These are phyloP conservation scores for Lotus japonicus DNA, from an alignment of 306 rosid species.

Conservation along the genomic window DNA sequence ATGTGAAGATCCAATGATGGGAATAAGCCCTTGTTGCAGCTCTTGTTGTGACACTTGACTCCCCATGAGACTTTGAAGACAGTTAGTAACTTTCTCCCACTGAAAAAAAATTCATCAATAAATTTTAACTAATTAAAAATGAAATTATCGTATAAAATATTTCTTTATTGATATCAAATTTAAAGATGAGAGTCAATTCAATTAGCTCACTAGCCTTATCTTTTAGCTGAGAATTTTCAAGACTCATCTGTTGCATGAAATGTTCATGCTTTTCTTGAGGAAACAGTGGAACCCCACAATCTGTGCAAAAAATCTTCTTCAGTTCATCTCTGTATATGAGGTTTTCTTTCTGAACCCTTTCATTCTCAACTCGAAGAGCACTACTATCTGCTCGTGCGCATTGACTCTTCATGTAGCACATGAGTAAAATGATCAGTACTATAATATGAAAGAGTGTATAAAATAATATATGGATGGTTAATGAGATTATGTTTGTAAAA, in stretches of 20 bases:
- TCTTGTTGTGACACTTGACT: conserved; percentile 31
- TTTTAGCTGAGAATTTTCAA: conserved; percentile 47
- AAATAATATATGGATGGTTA: too few relatives aligned
- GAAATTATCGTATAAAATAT: not conserved
- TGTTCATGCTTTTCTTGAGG: conserved; percentile 35
- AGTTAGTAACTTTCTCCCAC: conserved; percentile 35
- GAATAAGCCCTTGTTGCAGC: not conserved
- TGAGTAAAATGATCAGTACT: conserved; percentile 15
- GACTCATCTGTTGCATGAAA: conserved; percentile 27
- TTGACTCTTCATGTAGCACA: too few relatives aligned
- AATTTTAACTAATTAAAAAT: not conserved
- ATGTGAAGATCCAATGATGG: too few relatives aligned
- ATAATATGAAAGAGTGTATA: too few relatives aligned
- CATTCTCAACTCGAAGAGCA: too few relatives aligned
- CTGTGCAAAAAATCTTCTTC: not conserved
- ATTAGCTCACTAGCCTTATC: conserved; percentile 39
- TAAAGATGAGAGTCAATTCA: not conserved
- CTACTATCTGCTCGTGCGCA: too few relatives aligned
- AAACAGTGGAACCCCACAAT: conserved; percentile 60
- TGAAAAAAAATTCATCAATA: conserved; percentile 21
- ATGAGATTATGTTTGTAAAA: too few relatives aligned
- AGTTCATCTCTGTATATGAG: too few relatives aligned
- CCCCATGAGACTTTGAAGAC: conserved; percentile 39
- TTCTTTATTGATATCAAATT: not conserved
- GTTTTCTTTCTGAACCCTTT: too few relatives aligned